A percentile compares a stretch with the other conserved stretches of the same genome.
Conservation (phyloP, 1,139 yeast genomes). For the Sugiyamaella castrensis region DNA sequence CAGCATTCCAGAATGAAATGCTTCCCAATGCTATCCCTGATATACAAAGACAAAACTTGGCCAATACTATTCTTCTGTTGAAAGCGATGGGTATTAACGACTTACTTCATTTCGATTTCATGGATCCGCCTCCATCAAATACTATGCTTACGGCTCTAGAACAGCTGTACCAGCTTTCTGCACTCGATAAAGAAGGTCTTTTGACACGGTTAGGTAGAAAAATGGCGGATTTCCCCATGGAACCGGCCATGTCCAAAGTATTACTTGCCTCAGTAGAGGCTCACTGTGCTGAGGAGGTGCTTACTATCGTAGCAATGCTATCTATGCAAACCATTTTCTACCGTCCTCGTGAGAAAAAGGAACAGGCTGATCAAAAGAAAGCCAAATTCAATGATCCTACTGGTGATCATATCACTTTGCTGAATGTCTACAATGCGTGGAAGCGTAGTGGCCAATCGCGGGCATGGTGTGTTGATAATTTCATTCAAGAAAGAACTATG, state of each 20-base stretch:
- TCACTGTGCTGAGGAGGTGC: conserved; percentile 77
- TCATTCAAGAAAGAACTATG: conserved; percentile 76
- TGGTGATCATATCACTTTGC: conserved; percentile 84
- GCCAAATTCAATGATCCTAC: conserved; percentile 70
- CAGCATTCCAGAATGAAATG: conserved; percentile 73
- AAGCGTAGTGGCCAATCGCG: conserved; percentile 55
- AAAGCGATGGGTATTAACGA: conserved; percentile 95
- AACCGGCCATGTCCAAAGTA: conserved; percentile 83
- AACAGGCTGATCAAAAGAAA: conserved; percentile 73
- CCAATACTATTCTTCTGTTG: conserved; percentile 80
- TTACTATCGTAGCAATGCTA: conserved; percentile 86
- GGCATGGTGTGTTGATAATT: conserved; percentile 81
- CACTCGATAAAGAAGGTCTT: conserved; percentile 74
- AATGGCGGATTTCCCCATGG: conserved; percentile 96
- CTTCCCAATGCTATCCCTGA: conserved; percentile 83
- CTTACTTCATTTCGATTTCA: conserved; percentile 73
- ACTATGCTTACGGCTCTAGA: conserved; percentile 77
- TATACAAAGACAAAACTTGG: conserved; percentile 84
- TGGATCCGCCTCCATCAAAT: conserved; percentile 89
- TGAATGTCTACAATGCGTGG: conserved; percentile 85
- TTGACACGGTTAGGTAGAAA: conserved; percentile 71
- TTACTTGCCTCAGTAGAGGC: conserved; percentile 70
- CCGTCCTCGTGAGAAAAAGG: conserved; percentile 77
- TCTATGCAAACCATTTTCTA: conserved; percentile 83
- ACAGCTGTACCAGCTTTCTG: conserved; percentile 77